Base-by-base conservation (phyloP, 306 rosid genomes). In the Geum urbanum region DNA sequence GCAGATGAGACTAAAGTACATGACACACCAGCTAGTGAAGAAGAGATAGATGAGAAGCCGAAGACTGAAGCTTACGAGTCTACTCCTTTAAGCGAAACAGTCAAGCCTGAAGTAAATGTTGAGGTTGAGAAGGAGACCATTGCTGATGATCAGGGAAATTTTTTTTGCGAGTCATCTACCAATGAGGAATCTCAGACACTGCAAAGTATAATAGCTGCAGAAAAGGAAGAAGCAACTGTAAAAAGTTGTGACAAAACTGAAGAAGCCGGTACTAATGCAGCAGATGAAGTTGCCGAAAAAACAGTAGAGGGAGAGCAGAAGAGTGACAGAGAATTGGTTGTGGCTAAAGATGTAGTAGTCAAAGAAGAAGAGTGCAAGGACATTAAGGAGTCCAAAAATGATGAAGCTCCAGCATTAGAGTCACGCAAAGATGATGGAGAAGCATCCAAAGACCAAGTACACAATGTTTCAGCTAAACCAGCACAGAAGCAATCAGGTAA, bases 401-500 rank as follows among this genome's bases (percentile, higher is more conserved):
- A 24, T 24, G 63, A 2, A 37, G 4, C 64, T 41, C 19, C 20
- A 35, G 37, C 12, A 13, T 11, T 35, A 14, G 64, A 59, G 20
- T 14, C 64, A 32, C 32, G 64, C 64, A 59, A 59, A 35, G 64
- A 59, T 59, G 64, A 20, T 7, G 71, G 62, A 51, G 60, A 52
- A 56, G 16, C 50, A 24, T 20, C 41, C 40, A 69, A 22, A 22
- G 73, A 55, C 5, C 64, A 59, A 14, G 60, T 22, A 60, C 64
- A 74, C 62, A 78, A 46, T 16, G 71, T 82, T 70, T 68, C 84
- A 54, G 75, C 80, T 41, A 90, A 90, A 67, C 78, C 87, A 18
- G 76, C 74, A 60, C 95, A 84, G 12, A 91, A 83, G 84, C 97
- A 88, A 40, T 84, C 97, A 71, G 84, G 83, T 72, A 88, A 84